phyloP scores from a whole-genome alignment of 768 basidiomycete species.

The Phanerodontia chrysosporium region DNA sequence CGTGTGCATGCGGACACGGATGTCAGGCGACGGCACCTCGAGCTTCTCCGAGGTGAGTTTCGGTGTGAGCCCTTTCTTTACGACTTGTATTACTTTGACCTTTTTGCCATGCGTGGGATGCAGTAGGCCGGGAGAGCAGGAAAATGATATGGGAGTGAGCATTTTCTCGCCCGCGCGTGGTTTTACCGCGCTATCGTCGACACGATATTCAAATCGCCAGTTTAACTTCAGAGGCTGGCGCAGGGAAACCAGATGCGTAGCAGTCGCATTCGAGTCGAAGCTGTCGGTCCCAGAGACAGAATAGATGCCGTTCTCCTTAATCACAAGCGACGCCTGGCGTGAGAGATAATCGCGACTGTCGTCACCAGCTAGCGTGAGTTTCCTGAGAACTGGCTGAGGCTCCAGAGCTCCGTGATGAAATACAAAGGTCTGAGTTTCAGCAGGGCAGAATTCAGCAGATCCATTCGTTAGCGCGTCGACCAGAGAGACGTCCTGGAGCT shows the following conservation, averaged over 20 bases:
- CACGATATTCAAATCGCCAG: slow-evolving; percentile 81
- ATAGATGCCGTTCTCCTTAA: slow-evolving; percentile 75
- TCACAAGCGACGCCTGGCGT: slow-evolving; percentile 63
- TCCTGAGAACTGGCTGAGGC: slow-evolving; percentile 61
- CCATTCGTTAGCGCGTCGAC: slow-evolving; percentile 36
- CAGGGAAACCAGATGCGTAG: neutral
- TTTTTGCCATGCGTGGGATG: slow-evolving; percentile 58
- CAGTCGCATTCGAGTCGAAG: slow-evolving; percentile 17
- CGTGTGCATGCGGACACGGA: neutral
- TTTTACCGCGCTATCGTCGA: slow-evolving; percentile 49
- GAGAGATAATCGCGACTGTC: slow-evolving; percentile 73
- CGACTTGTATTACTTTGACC: slow-evolving; percentile 60
- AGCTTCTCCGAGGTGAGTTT: slow-evolving; percentile 63
- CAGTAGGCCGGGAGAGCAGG: slow-evolving; percentile 66
- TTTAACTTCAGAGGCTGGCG: slow-evolving; percentile 35
- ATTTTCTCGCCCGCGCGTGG: slow-evolving; percentile 62
- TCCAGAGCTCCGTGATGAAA: slow-evolving; percentile 75
- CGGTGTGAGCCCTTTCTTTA: slow-evolving; percentile 65
- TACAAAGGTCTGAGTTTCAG: slow-evolving; percentile 49
- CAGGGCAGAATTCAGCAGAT: slow-evolving; percentile 64
- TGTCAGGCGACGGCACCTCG: slow-evolving; percentile 20
- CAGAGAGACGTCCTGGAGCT: slow-evolving; percentile 11
- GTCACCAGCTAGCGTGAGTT: slow-evolving; percentile 62
- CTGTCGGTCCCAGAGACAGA: slow-evolving; percentile 65
- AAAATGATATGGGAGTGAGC: slow-evolving; percentile 68